Percentiles rank a stretch among this genome's conserved stretches.
phyloP scores from a whole-genome alignment of 306 rosid genomes.

The Ceratonia siliqua region DNA sequence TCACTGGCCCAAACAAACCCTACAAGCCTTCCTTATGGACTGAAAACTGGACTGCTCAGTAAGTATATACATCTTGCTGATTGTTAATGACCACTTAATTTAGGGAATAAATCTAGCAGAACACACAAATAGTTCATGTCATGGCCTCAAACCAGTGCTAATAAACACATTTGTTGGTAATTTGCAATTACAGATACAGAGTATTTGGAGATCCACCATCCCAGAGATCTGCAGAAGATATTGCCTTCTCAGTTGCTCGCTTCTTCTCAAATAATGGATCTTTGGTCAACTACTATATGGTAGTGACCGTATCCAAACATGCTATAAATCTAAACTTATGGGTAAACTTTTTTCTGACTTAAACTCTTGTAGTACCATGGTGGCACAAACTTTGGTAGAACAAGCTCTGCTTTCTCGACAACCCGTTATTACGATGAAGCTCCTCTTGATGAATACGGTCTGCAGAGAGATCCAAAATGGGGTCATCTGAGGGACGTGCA shows the following conservation, averaged over 20 bases:
- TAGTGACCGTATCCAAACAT: slow-evolving; percentile 27
- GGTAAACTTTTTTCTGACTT: not conserved
- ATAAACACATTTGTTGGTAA: slow-evolving; percentile 22
- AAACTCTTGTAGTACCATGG: slow-evolving; percentile 81
- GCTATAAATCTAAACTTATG: not conserved
- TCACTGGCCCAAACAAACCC: slow-evolving; percentile 84
- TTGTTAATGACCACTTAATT: not conserved
- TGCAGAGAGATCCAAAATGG: slow-evolving; percentile 92
- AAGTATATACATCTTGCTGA: slow-evolving; percentile 36
- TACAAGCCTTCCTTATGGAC: slow-evolving; percentile 87
- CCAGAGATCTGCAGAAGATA: slow-evolving; percentile 89
- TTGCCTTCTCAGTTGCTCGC: slow-evolving; percentile 83
- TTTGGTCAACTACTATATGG: slow-evolving; percentile 92
- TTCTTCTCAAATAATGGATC: slow-evolving; percentile 82
- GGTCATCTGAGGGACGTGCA: slow-evolving; percentile 79
- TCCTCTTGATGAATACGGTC: slow-evolving; percentile 87
- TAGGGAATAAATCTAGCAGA: too few relatives aligned
- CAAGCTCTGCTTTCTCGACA: slow-evolving; percentile 69
- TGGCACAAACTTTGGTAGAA: slow-evolving; percentile 95
- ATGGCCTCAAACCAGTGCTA: not conserved
- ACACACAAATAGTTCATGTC: not conserved
- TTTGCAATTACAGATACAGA: slow-evolving; percentile 64
- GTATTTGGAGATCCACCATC: slow-evolving; percentile 95
- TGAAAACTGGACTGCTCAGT: slow-evolving; percentile 99
- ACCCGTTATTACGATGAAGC: slow-evolving; percentile 96